A percentile compares a stretch with the other conserved stretches of the same genome.
These are phyloP conservation scores for Hypomyces rosellus DNA, from an alignment of 2,329 filamentous ascomycete species.

Conservation along the genomic window DNA sequence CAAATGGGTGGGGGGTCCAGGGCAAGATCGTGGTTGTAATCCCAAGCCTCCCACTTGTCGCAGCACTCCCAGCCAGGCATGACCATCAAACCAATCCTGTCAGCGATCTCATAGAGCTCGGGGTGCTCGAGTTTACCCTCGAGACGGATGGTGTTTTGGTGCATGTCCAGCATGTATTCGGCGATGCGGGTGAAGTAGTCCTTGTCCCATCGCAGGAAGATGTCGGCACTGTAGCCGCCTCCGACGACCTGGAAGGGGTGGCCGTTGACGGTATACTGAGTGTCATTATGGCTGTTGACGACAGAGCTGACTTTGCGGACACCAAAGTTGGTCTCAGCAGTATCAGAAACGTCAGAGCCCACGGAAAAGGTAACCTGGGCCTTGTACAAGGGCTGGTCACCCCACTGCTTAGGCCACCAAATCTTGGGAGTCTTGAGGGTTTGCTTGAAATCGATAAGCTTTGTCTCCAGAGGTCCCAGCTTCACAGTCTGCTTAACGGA, in stretches of 20 bases:
- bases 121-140: constrained; percentile 61
- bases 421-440: constrained; percentile 39
- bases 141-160: constrained; percentile 56
- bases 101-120: constrained; percentile 52
- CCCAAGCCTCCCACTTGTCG: constrained; percentile 62
- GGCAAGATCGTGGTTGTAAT: constrained; percentile 48
- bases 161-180: constrained; percentile 51
- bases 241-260: constrained; percentile 54
- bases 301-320: constrained; percentile 38
- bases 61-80: constrained; percentile 61
- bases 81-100: constrained; percentile 54
- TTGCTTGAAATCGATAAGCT: constrained; percentile 28
- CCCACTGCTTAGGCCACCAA: constrained; percentile 60
- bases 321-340: constrained; percentile 21
- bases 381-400: constrained; percentile 46
- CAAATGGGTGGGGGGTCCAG: constrained; percentile 35
- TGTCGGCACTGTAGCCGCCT: constrained; percentile 54
- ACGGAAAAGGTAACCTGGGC: constrained; percentile 25
- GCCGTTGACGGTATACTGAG: constrained; percentile 49
- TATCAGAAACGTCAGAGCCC: constrained; percentile 24
- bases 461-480: constrained; percentile 31
- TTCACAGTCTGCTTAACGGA: constrained; percentile 27
- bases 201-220: constrained; percentile 53
- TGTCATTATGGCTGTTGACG: constrained; percentile 48
- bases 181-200: constrained; percentile 43